Conservation (phyloP, 1,284 basidiomycete genomes). For the Cutaneotrichosporon sp. region DNA sequence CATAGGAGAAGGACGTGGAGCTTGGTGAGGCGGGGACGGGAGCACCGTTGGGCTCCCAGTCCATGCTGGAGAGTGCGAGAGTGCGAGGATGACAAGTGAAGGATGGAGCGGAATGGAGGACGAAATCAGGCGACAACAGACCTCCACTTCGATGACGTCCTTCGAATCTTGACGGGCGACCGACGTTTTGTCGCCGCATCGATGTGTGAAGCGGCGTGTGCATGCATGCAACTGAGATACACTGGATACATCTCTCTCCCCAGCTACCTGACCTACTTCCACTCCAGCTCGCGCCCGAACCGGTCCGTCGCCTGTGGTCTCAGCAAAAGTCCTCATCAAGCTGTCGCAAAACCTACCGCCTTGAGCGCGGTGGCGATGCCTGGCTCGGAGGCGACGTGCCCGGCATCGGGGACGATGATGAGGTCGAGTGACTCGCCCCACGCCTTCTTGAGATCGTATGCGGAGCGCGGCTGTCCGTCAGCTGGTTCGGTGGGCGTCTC, state of each 20-base stretch:
- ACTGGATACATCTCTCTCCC: no score
- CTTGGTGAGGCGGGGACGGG: background rate
- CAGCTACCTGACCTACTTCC: constrained; percentile 1
- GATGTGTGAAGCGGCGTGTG: no score
- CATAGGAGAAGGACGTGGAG: background rate
- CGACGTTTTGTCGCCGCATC: no score
- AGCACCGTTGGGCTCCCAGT: constrained; percentile 2
- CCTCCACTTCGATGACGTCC: background rate
- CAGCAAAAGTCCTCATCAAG: no score
- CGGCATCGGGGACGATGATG: constrained; percentile 81
- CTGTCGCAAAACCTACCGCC: constrained; percentile 33
- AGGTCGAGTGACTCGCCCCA: constrained; percentile 73
- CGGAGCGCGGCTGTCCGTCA: constrained; percentile 38
- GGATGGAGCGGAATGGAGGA: background rate
- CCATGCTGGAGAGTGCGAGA: constrained; percentile 6
- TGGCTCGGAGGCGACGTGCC: constrained; percentile 79
- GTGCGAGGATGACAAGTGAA: background rate
- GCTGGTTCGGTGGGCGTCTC: no score
- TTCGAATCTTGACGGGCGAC: background rate
- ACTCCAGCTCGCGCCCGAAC: constrained; percentile 12
- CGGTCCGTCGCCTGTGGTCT: constrained; percentile 8
- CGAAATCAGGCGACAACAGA: background rate
- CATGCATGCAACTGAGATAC: background rate
- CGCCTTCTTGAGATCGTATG: constrained; percentile 73
- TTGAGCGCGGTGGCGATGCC: constrained; percentile 57